A percentile compares a stretch with the other conserved stretches of the same genome.
Conservation (phyloP, 1,139 yeast species). For the Suhomyces wounanorum region DNA sequence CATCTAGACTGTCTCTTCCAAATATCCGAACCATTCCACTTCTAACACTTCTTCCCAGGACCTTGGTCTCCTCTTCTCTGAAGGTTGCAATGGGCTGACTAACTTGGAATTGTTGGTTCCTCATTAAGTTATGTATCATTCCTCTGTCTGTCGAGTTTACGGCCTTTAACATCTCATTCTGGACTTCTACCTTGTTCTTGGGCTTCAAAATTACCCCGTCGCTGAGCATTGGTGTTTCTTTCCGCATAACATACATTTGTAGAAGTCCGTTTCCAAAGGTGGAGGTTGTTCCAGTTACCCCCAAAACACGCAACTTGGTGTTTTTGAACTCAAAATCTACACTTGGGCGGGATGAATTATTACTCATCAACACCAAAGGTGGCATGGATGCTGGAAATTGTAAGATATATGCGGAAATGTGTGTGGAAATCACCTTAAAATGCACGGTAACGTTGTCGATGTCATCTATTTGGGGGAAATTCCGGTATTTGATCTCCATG, state of each 20-base stretch:
- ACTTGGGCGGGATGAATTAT: conserved; percentile 38
- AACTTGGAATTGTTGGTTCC: conserved; percentile 21
- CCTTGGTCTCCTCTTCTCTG: conserved; percentile 32
- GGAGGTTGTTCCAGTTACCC: conserved; percentile 42
- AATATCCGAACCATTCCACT: conserved; percentile 36
- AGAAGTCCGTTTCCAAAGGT: conserved; percentile 41
- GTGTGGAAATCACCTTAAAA: conserved; percentile 34
- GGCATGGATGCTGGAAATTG: conserved; percentile 23
- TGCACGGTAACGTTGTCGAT: conserved; percentile 23
- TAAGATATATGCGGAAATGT: conserved; percentile 39
- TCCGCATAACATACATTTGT: conserved; percentile 29
- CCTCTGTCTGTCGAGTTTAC: conserved; percentile 16
- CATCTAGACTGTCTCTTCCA: conserved; percentile 23
- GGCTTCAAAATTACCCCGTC: conserved; percentile 22
- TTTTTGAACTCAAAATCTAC: conserved; percentile 34
- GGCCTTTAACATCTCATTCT: conserved; percentile 12
- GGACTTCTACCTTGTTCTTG: conserved; percentile 9
- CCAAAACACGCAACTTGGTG: conserved; percentile 36
- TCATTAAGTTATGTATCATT: conserved; percentile 16
- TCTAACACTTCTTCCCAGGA: conserved; percentile 24
- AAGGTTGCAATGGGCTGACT: conserved; percentile 35
- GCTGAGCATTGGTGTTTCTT: conserved; percentile 24
- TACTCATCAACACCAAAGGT: conserved; percentile 27
- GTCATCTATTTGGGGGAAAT: conserved; percentile 18
- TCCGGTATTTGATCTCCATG: conserved; percentile 25